Base-by-base conservation (phyloP, 176 grass and related monocot genomes). In the Triticum timopheevii region DNA sequence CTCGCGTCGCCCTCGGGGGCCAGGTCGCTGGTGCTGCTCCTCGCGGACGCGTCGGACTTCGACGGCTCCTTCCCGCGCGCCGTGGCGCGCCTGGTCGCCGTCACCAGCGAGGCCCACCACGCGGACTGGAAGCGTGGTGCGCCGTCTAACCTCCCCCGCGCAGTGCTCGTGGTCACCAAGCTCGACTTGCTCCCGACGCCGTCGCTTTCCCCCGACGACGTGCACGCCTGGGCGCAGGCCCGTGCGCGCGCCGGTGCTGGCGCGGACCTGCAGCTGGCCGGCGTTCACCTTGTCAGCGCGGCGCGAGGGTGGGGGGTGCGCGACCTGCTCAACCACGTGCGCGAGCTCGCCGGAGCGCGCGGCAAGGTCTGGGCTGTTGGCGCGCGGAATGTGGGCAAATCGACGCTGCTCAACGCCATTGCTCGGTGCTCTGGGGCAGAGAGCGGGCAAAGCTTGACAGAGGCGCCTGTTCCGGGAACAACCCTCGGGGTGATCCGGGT, bases 301-400 rank as follows among this genome's bases (percentile, higher is more conserved):
- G 45, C 91, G 19, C 88, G 87, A 2, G 88, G 88, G 2, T 96
- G 96, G 93, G 94, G 96, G 7, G 84, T 98, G 42, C 85, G 87
- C 36, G 89, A 90, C 38, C 88, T 96, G 80, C 88, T 98, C 38
- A 82, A 94, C 50, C 88, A 87, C 38, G 92, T 94, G 69, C 84
- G 91, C 13, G 82, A 91, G 52, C 94, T 98, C 13, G 77, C 93
- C 0, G 94, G 97, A 6, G 10, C 70, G 28, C 89, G 93, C 1
- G 97, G 97, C 25, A 98, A 94, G 30, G 97, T 98, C 61, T 98
- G 97, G 97, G 94, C 94, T 5, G 92, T 98, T 2, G 97, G 94
- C 2, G 88, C 97, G 6, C 87, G 91, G 76, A 98, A 98, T 5
- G 97, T 93, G 2, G 90, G 94, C 25, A 98, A 96, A 72, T 98